Conservation (phyloP, 169 alveolate species). For the Eimeria tenella region DNA sequence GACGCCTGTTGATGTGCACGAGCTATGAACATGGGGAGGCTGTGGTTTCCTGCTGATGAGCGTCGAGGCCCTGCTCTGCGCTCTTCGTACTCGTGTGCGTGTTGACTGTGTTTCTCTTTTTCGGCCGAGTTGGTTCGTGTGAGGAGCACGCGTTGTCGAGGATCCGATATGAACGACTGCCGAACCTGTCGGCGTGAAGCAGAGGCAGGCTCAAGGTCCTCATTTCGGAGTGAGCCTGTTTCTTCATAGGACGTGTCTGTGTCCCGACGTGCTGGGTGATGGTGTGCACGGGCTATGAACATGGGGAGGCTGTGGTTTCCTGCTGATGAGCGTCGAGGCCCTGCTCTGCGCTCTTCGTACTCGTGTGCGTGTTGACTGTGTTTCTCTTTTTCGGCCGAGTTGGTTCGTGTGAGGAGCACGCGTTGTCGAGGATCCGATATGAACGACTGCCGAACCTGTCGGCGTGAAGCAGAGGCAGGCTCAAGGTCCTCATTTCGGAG, state of each 20-base stretch:
- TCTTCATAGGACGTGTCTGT: neutral
- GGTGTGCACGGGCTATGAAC: neutral
- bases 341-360: neutral
- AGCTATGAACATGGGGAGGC: constrained; percentile 32
- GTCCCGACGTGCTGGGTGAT: neutral
- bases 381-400: constrained; percentile 51
- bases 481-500: neutral
- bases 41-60: constrained; percentile 70
- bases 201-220: neutral
- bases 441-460: constrained; percentile 37
- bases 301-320: constrained; percentile 28
- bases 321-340: constrained; percentile 26
- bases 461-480: neutral
- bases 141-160: constrained; percentile 38
- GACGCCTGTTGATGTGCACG: constrained; percentile 8
- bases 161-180: constrained; percentile 34
- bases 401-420: constrained; percentile 19
- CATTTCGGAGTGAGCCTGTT: neutral
- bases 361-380: constrained; percentile 8
- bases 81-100: neutral
- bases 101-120: constrained; percentile 10
- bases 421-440: constrained; percentile 15
- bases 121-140: constrained; percentile 48
- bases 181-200: constrained; percentile 31
- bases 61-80: constrained; percentile 35